Percentiles rank a stretch among this genome's conserved stretches.
Conservation (phyloP, 768 basidiomycete species). For the Naematelia encephala region DNA sequence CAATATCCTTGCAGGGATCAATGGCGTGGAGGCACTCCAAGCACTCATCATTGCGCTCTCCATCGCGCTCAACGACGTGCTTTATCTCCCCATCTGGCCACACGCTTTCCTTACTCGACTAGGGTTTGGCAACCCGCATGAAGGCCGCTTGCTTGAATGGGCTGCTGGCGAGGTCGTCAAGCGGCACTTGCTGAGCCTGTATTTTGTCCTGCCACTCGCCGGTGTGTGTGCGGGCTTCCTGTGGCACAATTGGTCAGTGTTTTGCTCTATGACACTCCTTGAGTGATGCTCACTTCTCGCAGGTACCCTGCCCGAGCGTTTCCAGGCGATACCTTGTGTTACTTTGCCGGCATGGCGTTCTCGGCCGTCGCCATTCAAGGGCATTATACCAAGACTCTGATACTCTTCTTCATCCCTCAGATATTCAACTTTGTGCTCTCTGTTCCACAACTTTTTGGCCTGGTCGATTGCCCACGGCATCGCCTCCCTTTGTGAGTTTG, state of each 20-base stretch:
- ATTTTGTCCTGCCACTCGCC: constrained; percentile 93
- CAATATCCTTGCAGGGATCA: constrained; percentile 97
- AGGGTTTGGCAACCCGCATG: constrained; percentile 34
- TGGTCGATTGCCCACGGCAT: constrained; percentile 92
- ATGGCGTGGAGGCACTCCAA: constrained; percentile 92
- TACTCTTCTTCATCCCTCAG: constrained; percentile 96
- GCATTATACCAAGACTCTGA: constrained; percentile 93
- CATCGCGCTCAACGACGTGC: constrained; percentile 82
- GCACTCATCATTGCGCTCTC: constrained; percentile 87
- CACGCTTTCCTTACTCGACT: constrained; percentile 17
- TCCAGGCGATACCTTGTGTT: constrained; percentile 95
- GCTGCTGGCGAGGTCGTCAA: constrained; percentile 68
- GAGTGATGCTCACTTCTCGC: constrained; percentile 1
- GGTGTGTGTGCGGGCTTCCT: constrained; percentile 86
- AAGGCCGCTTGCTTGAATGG: constrained; percentile 39
- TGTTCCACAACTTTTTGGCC: constrained; percentile 87
- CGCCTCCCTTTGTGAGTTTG: constrained; percentile 74
- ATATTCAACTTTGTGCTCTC: constrained; percentile 96
- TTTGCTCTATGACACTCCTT: neutral
- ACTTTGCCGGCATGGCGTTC: constrained; percentile 97
- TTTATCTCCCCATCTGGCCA: constrained; percentile 76
- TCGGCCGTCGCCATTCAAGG: constrained; percentile 95
- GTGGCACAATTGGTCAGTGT: constrained; percentile 88
- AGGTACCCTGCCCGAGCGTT: constrained; percentile 97
- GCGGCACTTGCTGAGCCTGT: constrained; percentile 89